These are phyloP conservation scores for Aplosporella prunicola DNA, from an alignment of 2,329 filamentous ascomycete genomes.

Conservation along the genomic window DNA sequence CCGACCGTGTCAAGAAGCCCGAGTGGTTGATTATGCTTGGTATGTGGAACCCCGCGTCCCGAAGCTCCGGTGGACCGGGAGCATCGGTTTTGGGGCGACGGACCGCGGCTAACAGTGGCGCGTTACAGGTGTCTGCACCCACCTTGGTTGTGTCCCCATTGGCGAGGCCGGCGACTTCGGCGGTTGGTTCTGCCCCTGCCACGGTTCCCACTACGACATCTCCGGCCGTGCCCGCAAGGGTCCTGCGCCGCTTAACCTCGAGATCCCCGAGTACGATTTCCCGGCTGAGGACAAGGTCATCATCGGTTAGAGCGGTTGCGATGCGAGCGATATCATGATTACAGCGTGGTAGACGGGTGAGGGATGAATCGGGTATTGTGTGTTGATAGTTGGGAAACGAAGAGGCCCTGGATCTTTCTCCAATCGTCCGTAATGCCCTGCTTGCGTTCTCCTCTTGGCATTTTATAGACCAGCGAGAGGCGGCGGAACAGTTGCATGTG, in stretches of 20 bases:
- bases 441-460: slow-evolving; percentile 10
- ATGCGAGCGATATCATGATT: background rate
- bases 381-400: slow-evolving; percentile 10
- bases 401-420: slow-evolving; percentile 9
- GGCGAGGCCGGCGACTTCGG: slow-evolving; percentile 96
- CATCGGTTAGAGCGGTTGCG: slow-evolving; percentile 57
- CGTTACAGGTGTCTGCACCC: slow-evolving; percentile 81
- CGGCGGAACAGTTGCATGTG: slow-evolving; percentile 3
- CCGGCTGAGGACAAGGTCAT: slow-evolving; percentile 78
- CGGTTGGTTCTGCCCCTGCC: slow-evolving; percentile 99
- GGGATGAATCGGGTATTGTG: slow-evolving; percentile 2
- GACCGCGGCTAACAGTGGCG: slow-evolving; percentile 16
- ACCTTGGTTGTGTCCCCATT: slow-evolving; percentile 97
- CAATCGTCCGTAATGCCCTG: slow-evolving; percentile 7
- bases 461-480: slow-evolving; percentile 2
- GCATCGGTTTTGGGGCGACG: background rate
- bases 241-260: slow-evolving; percentile 92
- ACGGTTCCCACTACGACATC: slow-evolving; percentile 99
- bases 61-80: slow-evolving; percentile 1
- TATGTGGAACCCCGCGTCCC: slow-evolving; percentile 33
- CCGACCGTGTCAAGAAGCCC: slow-evolving; percentile 91
- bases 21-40: slow-evolving; percentile 99
- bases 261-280: slow-evolving; percentile 89
- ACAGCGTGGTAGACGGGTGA: slow-evolving; percentile 4
- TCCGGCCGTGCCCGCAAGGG: slow-evolving; percentile 97